A percentile compares a stretch with the other conserved stretches of the same genome.
Conservation (phyloP, 2,329 filamentous ascomycete genomes). For the Claviceps cyperi region DNA sequence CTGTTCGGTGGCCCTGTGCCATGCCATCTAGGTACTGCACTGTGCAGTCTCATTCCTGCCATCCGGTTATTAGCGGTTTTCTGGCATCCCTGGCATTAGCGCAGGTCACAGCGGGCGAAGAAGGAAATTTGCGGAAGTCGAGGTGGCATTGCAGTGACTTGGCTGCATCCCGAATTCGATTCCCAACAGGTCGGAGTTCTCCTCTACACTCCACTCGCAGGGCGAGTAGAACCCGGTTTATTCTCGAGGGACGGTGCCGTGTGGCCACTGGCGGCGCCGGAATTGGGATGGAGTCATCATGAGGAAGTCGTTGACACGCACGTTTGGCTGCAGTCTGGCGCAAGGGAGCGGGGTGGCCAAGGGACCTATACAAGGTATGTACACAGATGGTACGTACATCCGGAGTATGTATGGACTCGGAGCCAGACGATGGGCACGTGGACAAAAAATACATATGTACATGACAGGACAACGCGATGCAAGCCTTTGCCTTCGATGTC, state of each 20-base stretch:
- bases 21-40: no score
- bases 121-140: neutral
- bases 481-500: no score
- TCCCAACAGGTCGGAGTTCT: conserved; percentile 18
- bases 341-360: no score
- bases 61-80: neutral
- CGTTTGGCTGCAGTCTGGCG: conserved; percentile 2
- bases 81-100: neutral
- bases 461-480: no score
- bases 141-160: neutral
- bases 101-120: no score
- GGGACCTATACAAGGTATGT: no score
- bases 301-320: conserved; percentile 6
- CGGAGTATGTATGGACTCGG: no score
- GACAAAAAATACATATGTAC: no score
- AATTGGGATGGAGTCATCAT: neutral
- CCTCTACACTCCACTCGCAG: conserved; percentile 5
- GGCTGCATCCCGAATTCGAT: conserved; percentile 8
- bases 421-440: no score
- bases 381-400: no score
- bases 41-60: neutral
- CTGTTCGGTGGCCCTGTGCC: neutral
- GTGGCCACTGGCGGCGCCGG: no score
- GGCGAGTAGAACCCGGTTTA: conserved; percentile 14
- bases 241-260: conserved; percentile 13